phyloP scores from a whole-genome alignment of 2,329 filamentous ascomycete species.

The Lachnellula occidentalis region DNA sequence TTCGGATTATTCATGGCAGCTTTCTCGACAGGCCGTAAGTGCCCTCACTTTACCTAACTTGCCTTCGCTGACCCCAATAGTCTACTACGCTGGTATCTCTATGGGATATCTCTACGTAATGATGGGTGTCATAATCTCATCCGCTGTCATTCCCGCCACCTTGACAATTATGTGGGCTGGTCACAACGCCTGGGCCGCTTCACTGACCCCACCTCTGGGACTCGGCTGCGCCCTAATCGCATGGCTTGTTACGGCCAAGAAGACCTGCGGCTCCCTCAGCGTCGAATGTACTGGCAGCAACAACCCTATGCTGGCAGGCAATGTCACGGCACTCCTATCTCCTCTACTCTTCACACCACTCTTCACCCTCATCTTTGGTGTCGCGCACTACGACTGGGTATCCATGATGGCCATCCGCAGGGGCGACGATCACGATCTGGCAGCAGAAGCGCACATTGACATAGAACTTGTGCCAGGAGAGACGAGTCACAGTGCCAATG shows the following conservation, averaged over 20 bases:
- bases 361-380: conserved; percentile 59
- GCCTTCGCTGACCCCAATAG: conserved; percentile 2
- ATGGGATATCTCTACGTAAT: conserved; percentile 88
- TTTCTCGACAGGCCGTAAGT: conserved; percentile 61
- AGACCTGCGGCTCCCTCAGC: conserved; percentile 60
- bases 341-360: conserved; percentile 70
- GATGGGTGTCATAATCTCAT: conserved; percentile 87
- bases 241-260: conserved; percentile 73
- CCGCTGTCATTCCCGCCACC: conserved; percentile 76
- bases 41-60: conserved; percentile 41
- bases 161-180: conserved; percentile 75
- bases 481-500: conserved; percentile 30
- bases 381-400: conserved; percentile 77
- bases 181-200: conserved; percentile 71
- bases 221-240: conserved; percentile 64
- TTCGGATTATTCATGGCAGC: conserved; percentile 74
- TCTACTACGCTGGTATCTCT: conserved; percentile 56
- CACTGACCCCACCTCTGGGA: conserved; percentile 63
- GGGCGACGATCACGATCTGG: conserved; percentile 71
- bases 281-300: conserved; percentile 78
- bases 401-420: conserved; percentile 76
- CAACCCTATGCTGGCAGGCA: conserved; percentile 81
- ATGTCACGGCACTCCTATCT: conserved; percentile 74
- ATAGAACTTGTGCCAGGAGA: conserved; percentile 58
- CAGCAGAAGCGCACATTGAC: conserved; percentile 57